A percentile compares a stretch with the other conserved stretches of the same genome.
Conservation (phyloP, 306 rosid species). For the Sicyos edulis region DNA sequence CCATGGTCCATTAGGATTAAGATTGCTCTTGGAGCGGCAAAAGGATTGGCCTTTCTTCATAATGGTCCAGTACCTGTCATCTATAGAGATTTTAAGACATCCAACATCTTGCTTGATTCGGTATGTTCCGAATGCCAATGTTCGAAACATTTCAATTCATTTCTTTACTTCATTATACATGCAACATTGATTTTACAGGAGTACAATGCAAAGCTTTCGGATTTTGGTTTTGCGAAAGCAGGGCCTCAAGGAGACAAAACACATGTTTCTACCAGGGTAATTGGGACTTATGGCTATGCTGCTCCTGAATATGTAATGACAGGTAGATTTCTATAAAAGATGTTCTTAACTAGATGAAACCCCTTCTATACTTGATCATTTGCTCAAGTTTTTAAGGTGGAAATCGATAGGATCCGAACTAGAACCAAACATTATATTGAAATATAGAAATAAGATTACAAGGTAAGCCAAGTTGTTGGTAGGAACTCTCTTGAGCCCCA, state of each 20-base stretch:
- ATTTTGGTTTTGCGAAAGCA: conserved; percentile 97
- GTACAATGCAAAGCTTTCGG: conserved; percentile 95
- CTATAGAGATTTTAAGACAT: conserved; percentile 95
- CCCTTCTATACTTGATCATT: neutral
- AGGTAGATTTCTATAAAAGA: conserved; percentile 34
- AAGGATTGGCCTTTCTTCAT: conserved; percentile 92
- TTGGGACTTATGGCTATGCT: conserved; percentile 94
- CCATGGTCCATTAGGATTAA: conserved; percentile 91
- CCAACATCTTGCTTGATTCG: conserved; percentile 90
- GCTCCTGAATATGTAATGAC: conserved; percentile 99
- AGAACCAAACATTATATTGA: too few species aligned
- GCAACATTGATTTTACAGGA: conserved; percentile 41
- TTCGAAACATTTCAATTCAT: neutral
- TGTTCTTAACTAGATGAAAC: neutral
- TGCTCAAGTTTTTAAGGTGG: neutral
- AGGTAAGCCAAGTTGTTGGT: too few species aligned
- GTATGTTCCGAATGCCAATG: conserved; percentile 36
- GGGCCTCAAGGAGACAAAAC: conserved; percentile 98
- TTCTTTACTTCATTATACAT: neutral
- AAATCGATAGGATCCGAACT: too few species aligned
- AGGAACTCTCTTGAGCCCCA: too few species aligned
- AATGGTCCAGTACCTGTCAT: conserved; percentile 89
- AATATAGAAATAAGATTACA: too few species aligned
- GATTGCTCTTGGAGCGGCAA: conserved; percentile 94
- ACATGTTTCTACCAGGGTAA: conserved; percentile 94